Evolutionary conservation across 2,329 filamentous ascomycete genomes (phyloP).

Genomic region (Neurospora sp.): DNA sequence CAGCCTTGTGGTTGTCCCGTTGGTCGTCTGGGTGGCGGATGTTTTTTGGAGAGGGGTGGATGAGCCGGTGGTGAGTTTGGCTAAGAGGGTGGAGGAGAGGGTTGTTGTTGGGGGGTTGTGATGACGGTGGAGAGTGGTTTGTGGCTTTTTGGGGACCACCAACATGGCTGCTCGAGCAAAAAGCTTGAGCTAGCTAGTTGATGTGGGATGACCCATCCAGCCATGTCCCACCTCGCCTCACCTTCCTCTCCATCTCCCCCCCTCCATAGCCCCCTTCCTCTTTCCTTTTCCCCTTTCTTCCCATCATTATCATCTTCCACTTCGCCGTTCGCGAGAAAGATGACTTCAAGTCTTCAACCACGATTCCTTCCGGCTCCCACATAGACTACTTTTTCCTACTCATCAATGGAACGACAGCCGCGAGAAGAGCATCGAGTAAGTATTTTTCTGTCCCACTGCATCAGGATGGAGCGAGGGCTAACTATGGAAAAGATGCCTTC

Average conservation of each 20-base stretch:
- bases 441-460: neutral
- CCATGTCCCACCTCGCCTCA: neutral
- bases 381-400: neutral
- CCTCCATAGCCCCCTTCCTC: too few species aligned
- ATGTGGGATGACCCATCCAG: neutral
- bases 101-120: neutral
- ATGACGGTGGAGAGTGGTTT: neutral
- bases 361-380: neutral
- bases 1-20: conserved; percentile 37
- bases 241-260: neutral
- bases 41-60: conserved; percentile 48
- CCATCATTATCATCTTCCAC: too few species aligned
- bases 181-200: neutral
- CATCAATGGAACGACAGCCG: neutral
- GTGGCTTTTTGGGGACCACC: neutral
- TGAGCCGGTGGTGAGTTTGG: conserved; percentile 44
- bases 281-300: neutral
- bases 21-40: conserved; percentile 45
- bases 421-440: neutral
- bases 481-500: neutral
- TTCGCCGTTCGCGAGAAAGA: too few species aligned
- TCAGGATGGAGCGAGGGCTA: neutral
- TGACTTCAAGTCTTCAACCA: neutral
- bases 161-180: neutral
- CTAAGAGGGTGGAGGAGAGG: conserved; percentile 43